phyloP scores from a whole-genome alignment of 306 rosid species.

The peach (Prunus persica) region DNA sequence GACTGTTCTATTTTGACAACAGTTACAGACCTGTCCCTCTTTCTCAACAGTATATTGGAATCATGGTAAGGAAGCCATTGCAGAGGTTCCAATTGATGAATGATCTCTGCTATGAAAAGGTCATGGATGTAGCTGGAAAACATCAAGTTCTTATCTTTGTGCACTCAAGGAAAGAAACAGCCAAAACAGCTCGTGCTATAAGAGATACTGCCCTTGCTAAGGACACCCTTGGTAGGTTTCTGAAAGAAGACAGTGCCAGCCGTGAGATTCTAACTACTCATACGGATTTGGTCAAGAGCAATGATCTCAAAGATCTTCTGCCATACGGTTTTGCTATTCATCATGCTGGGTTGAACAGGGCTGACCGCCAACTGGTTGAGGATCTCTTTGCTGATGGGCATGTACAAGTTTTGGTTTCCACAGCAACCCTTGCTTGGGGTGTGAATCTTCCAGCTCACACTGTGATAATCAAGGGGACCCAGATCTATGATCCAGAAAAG shows the following conservation, averaged over 20 bases:
- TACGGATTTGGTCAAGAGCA: conserved; percentile 90
- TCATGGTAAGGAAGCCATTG: conserved; percentile 87
- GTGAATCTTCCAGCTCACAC: conserved; percentile 93
- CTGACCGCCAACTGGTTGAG: conserved; percentile 93
- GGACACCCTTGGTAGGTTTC: conserved; percentile 88
- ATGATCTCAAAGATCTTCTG: conserved; percentile 90
- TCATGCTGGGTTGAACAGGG: conserved; percentile 92
- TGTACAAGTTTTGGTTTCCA: conserved; percentile 91
- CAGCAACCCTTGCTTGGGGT: conserved; percentile 99
- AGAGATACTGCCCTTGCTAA: conserved; percentile 92
- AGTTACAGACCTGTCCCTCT: conserved; percentile 97
- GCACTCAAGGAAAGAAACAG: conserved; percentile 93
- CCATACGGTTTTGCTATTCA: conserved; percentile 97
- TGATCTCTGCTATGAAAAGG: conserved; percentile 90
- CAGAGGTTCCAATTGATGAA: conserved; percentile 99
- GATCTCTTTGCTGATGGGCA: conserved; percentile 95
- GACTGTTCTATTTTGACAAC: conserved; percentile 78
- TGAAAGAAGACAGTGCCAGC: conserved; percentile 96
- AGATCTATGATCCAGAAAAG: conserved; percentile 88
- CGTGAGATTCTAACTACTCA: conserved; percentile 94
- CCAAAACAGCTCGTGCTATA: conserved; percentile 98
- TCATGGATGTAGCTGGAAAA: conserved; percentile 92
- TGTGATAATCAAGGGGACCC: conserved; percentile 93
- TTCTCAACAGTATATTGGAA: conserved; percentile 90
- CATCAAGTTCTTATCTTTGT: conserved; percentile 96